These are phyloP conservation scores for Neoscytalidium dimidiatum DNA, from an alignment of 2,329 filamentous ascomycete species.

Conservation along the genomic window DNA sequence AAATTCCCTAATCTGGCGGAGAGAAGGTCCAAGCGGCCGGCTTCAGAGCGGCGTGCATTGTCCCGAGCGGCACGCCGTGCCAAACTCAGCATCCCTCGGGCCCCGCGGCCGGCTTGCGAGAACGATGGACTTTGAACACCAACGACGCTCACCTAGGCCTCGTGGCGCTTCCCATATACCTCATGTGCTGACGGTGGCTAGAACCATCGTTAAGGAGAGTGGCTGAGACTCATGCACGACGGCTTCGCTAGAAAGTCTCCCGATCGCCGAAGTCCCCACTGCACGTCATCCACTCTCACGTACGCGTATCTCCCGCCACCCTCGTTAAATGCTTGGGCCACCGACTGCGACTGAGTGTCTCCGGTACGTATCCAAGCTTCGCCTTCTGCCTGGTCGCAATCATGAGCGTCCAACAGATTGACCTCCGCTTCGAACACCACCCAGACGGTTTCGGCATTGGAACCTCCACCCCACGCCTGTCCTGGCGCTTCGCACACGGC, in stretches of 20 bases:
- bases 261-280: not conserved
- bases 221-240: not conserved
- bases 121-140: too few relatives aligned
- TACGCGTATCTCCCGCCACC: not conserved
- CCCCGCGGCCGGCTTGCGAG: not conserved
- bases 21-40: not conserved
- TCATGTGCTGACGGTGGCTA: too few relatives aligned
- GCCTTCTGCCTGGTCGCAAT: too few relatives aligned
- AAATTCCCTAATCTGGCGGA: not conserved
- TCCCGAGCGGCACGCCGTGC: not conserved
- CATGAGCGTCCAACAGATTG: not conserved
- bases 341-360: too few relatives aligned
- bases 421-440: conserved; percentile 48
- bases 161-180: too few relatives aligned
- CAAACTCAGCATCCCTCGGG: not conserved
- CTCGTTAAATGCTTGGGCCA: not conserved
- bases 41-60: not conserved
- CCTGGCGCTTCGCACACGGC: conserved; percentile 45
- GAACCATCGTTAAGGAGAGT: not conserved
- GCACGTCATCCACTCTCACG: not conserved
- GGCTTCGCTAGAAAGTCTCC: not conserved
- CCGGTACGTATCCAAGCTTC: too few relatives aligned
- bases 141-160: too few relatives aligned
- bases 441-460: conserved; percentile 46
- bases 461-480: conserved; percentile 47